Conservation (phyloP, 257 asterid genomes). For the Agastache rugosa region DNA sequence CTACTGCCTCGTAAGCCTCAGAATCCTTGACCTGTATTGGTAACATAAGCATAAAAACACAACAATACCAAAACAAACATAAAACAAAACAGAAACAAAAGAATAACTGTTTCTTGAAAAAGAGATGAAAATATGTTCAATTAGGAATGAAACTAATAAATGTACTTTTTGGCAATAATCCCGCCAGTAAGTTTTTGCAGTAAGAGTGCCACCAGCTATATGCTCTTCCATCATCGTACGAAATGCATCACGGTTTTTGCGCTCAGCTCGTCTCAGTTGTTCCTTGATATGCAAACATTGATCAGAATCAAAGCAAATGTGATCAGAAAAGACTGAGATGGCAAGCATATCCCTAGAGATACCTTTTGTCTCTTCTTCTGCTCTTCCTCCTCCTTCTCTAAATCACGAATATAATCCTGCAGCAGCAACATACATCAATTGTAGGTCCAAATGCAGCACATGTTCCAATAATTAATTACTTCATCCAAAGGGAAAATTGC, state of each 20-base stretch:
- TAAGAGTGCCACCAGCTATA: constrained; percentile 77
- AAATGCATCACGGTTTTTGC: constrained; percentile 92
- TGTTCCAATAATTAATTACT: constrained; percentile 11
- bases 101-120: constrained; percentile 18
- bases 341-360: constrained; percentile 18
- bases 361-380: constrained; percentile 89
- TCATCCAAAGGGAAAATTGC: constrained; percentile 15
- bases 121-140: constrained; percentile 3
- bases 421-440: constrained; percentile 35
- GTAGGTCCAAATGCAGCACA: constrained; percentile 27
- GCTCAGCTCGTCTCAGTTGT: constrained; percentile 84
- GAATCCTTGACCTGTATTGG: constrained; percentile 74
- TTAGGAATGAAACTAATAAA: constrained; percentile 16
- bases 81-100: constrained; percentile 7
- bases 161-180: constrained; percentile 84
- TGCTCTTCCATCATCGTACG: constrained; percentile 91
- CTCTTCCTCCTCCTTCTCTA: constrained; percentile 97
- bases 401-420: constrained; percentile 93
- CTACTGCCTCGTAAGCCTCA: constrained; percentile 82
- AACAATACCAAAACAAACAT: constrained; percentile 17
- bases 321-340: constrained; percentile 22
- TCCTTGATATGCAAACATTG: constrained; percentile 54
- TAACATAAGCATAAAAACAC: constrained; percentile 27
- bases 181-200: constrained; percentile 90
- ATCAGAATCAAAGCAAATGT: constrained; percentile 31